A percentile compares a stretch with the other conserved stretches of the same genome.
phyloP scores from a whole-genome alignment of 306 rosid genomes.

The Luffa aegyptiaca region DNA sequence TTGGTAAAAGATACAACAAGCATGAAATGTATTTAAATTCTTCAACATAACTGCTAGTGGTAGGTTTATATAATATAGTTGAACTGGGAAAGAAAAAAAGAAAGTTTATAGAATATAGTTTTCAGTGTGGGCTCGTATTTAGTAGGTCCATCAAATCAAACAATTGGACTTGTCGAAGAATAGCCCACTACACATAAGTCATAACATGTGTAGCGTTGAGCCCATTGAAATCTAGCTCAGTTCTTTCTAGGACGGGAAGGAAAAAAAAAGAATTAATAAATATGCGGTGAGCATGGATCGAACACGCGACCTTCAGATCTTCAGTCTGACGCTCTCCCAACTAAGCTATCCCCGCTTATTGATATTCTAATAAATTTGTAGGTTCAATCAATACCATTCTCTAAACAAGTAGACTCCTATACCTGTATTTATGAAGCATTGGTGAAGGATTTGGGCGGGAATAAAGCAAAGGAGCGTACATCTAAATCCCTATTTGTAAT shows the following conservation, averaged over 20 bases:
- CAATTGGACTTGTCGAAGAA: not conserved
- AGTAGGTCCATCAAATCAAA: too few species aligned
- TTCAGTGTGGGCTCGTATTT: too few species aligned
- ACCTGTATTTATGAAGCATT: conserved; percentile 19
- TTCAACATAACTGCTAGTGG: too few species aligned
- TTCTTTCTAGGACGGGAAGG: not conserved
- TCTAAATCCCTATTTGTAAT: conserved; percentile 47
- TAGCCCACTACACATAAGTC: not conserved
- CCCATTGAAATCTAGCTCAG: not conserved
- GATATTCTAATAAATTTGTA: not conserved
- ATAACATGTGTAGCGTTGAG: not conserved
- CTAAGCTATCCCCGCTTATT: conserved; percentile 24
- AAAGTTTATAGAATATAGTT: too few species aligned
- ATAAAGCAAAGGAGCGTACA: conserved; percentile 26
- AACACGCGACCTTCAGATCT: conserved; percentile 26
- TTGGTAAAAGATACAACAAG: too few species aligned
- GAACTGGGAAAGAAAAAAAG: too few species aligned
- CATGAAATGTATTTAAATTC: too few species aligned
- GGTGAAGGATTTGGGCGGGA: conserved; percentile 22
- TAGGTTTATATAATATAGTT: too few species aligned
- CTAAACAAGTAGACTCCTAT: conserved; percentile 45
- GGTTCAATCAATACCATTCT: conserved; percentile 35
- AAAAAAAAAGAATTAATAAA: not conserved
- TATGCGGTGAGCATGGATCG: conserved; percentile 19
- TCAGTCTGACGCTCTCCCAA: conserved; percentile 25